phyloP scores from a whole-genome alignment of 208 protist genomes.

The Strigomonas culicis region DNA sequence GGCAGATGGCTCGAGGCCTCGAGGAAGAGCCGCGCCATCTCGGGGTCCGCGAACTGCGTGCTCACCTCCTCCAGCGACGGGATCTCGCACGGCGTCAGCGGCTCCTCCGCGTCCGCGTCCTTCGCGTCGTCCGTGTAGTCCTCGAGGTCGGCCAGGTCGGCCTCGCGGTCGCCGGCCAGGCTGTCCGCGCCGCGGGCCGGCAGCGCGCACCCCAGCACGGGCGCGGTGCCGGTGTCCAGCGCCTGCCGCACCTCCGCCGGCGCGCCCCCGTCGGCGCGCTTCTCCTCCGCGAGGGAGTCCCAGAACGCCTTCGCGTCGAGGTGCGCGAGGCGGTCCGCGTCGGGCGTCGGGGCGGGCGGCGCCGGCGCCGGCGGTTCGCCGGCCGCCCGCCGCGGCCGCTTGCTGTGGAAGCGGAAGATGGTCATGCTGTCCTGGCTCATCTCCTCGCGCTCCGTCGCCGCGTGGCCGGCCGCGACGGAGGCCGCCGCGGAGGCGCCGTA shows the following conservation, averaged over 20 bases:
- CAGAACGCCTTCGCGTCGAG: constrained; percentile 12
- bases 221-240: neutral
- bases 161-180: constrained; percentile 29
- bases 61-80: constrained; percentile 83
- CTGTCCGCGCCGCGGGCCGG: constrained; percentile 17
- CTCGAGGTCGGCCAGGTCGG: constrained; percentile 57
- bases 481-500: constrained; percentile 83
- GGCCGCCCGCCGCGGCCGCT: constrained; percentile 11
- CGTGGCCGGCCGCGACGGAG: constrained; percentile 61
- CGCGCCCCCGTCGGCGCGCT: constrained; percentile 6
- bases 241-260: neutral
- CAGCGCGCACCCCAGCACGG: neutral
- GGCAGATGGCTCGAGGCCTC: constrained; percentile 52
- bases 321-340: constrained; percentile 4
- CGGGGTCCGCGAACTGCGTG: constrained; percentile 68
- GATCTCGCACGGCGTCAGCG: constrained; percentile 29
- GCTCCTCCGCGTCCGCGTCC: constrained; percentile 16
- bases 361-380: neutral
- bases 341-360: neutral
- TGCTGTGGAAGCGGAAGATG: constrained; percentile 74
- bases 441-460: constrained; percentile 44
- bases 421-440: constrained; percentile 58
- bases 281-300: neutral
- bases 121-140: constrained; percentile 9
- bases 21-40: constrained; percentile 81